Percentiles rank a stretch among this genome's conserved stretches.
These are phyloP conservation scores for Ashbya aceris DNA, from an alignment of 1,139 yeast genomes.

Conservation along the genomic window DNA sequence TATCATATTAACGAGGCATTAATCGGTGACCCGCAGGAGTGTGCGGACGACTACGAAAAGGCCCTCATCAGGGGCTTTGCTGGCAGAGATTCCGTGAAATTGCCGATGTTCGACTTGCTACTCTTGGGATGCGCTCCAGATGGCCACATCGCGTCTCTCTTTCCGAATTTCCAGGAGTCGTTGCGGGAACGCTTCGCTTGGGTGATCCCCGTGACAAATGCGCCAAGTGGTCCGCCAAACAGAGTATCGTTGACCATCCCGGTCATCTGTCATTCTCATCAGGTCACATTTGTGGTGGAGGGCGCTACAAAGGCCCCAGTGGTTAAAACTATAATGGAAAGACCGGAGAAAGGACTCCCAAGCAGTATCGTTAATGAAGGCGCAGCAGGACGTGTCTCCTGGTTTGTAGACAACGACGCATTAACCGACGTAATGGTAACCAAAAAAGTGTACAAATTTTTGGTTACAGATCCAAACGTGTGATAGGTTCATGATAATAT, in stretches of 20 bases:
- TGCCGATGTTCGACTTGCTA: slow-evolving; percentile 87
- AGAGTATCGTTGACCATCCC: slow-evolving; percentile 92
- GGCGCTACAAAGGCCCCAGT: slow-evolving; percentile 94
- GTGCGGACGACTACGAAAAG: slow-evolving; percentile 90
- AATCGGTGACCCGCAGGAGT: slow-evolving; percentile 80
- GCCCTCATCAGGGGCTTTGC: slow-evolving; percentile 82
- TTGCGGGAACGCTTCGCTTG: slow-evolving; percentile 88
- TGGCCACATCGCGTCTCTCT: slow-evolving; percentile 92
- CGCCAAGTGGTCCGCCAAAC: slow-evolving; percentile 82
- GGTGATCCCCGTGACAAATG: slow-evolving; percentile 90
- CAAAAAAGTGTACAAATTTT: slow-evolving; percentile 28
- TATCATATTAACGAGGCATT: slow-evolving; percentile 75
- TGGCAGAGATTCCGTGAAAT: slow-evolving; percentile 88
- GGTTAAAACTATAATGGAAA: slow-evolving; percentile 85
- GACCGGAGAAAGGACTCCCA: slow-evolving; percentile 95
- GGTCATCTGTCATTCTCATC: slow-evolving; percentile 86
- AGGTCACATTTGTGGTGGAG: slow-evolving; percentile 91
- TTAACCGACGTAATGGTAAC: slow-evolving; percentile 48
- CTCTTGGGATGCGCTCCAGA: slow-evolving; percentile 97
- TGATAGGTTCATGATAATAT: not conserved
- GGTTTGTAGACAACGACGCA: slow-evolving; percentile 98
- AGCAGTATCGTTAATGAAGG: slow-evolving; percentile 90
- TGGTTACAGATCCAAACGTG: slow-evolving; percentile 6
- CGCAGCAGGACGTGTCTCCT: slow-evolving; percentile 91
- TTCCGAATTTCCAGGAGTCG: slow-evolving; percentile 78